Base-by-base conservation (phyloP, 495 filamentous ascomycete species). In the Halenospora varia region DNA sequence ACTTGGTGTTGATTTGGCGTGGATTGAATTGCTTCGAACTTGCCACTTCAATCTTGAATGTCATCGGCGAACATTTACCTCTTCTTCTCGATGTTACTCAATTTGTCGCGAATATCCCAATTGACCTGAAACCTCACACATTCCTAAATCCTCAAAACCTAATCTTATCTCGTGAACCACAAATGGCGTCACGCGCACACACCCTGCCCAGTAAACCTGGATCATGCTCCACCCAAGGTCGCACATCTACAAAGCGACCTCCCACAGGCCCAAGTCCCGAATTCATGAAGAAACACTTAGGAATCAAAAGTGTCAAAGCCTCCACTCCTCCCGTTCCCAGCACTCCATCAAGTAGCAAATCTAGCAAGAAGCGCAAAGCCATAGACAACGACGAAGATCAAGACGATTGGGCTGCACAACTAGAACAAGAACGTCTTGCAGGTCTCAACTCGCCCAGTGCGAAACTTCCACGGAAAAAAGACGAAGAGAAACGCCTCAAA, bases 401-500 rank as follows among this genome's bases (percentile, higher is more conserved):
- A 18, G 51, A 56, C 46, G 51, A 61, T 18, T 10, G 11, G 17
- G 51, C 41, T 15, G 53, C 17, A 2, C 23, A 19, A 25, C 8
- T 17, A 22, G 52, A 25, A 22, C 48, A 63, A 40, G 22, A 18
- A 18, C 15, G 41, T 23, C 56, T 59, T 15, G 55, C 53, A 48
- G 53, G 59, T 47, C 22, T 52, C 11, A 25, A 29, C 8, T 22
- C 10, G 10, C 2, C 44, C 19, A 59, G 56, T 17, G 26, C 47
- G 0, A 53, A 57, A 48, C 42, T 25, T 29, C 6, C 55, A 2
- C 46, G 40, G 6, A 52, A 49, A 19, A 53, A 44, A 19, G 19
- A 46, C 17, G 62, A 62, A 18, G 63, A 66, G 49, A 62, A 66
- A 50, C 48, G 63, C 1, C 11, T 60, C 11, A 58, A 48, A 24